phyloP scores from a whole-genome alignment of 352 stramenopile genomes.

The Phytophthora quininea region DNA sequence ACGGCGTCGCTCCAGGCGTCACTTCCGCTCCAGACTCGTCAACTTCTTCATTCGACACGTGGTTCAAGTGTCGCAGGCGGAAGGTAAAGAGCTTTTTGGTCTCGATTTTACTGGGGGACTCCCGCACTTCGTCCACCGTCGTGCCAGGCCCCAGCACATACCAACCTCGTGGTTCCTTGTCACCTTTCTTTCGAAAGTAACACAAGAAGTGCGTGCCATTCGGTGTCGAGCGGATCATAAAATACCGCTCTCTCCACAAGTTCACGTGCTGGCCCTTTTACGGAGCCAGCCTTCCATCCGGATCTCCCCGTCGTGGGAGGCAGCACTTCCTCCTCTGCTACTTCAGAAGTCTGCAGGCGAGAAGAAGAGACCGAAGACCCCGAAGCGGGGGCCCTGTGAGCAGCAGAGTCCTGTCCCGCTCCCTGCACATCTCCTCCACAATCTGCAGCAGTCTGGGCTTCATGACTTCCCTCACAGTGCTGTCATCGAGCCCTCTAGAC shows the following conservation, averaged over 20 bases:
- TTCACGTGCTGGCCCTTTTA: constrained; percentile 90
- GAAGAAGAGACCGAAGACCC: background rate
- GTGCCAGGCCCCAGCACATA: constrained; percentile 81
- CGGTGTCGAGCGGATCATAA: constrained; percentile 85
- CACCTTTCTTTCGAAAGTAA: constrained; percentile 86
- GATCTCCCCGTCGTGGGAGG: constrained; percentile 64
- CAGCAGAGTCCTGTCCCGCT: constrained; percentile 54
- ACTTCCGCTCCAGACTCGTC: constrained; percentile 39
- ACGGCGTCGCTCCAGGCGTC: constrained; percentile 30
- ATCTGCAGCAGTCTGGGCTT: constrained; percentile 79
- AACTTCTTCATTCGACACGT: constrained; percentile 53
- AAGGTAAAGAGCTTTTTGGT: constrained; percentile 89
- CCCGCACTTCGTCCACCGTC: constrained; percentile 83
- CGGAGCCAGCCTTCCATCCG: constrained; percentile 86
- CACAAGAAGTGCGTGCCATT: constrained; percentile 83
- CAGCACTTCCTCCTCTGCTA: constrained; percentile 15
- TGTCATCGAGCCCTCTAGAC: constrained; percentile 52
- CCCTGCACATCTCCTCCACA: constrained; percentile 76
- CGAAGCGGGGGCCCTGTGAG: constrained; percentile 2
- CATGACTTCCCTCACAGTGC: constrained; percentile 64
- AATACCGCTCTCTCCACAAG: constrained; percentile 83
- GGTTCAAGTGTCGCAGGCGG: constrained; percentile 68
- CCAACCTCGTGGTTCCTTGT: constrained; percentile 83
- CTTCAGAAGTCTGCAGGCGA: too few relatives aligned
- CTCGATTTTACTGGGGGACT: constrained; percentile 88